Conservation (phyloP, 768 basidiomycete genomes). For the Leccinum incarnatum region DNA sequence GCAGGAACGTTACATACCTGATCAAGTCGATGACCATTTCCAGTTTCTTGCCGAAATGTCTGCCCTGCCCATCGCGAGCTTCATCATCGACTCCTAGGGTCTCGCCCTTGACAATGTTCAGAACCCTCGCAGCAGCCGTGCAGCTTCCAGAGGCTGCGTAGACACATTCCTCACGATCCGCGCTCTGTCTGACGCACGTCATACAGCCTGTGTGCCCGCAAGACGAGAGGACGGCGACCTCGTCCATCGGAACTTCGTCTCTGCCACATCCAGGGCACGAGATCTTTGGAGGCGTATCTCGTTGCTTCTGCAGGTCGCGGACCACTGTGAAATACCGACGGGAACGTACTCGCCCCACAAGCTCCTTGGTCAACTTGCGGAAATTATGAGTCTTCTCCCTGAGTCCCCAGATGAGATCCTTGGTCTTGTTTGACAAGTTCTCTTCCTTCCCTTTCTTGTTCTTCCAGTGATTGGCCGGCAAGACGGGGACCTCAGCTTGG, state of each 20-base stretch:
- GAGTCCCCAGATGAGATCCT: constrained; percentile 72
- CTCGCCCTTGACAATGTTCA: constrained; percentile 80
- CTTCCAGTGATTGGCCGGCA: constrained; percentile 34
- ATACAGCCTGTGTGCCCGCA: constrained; percentile 89
- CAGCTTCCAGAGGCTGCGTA: constrained; percentile 68
- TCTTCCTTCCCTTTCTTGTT: constrained; percentile 56
- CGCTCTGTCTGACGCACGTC: constrained; percentile 67
- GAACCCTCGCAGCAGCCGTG: constrained; percentile 71
- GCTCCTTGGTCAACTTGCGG: constrained; percentile 80
- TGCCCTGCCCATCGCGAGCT: constrained; percentile 65
- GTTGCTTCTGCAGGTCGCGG: constrained; percentile 80
- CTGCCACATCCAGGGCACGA: constrained; percentile 62
- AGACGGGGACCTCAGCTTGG: constrained; percentile 50
- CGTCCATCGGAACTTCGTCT: constrained; percentile 54
- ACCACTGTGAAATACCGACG: constrained; percentile 91
- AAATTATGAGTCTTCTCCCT: constrained; percentile 87
- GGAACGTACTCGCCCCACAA: constrained; percentile 86
- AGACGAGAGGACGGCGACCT: constrained; percentile 83
- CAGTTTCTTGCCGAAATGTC: constrained; percentile 80
- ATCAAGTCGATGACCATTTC: constrained; percentile 75
- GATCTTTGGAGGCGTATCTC: constrained; percentile 54
- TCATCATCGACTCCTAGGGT: constrained; percentile 80
- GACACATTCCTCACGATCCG: constrained; percentile 80
- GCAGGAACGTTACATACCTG: constrained; percentile 47
- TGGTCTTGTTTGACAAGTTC: constrained; percentile 49